Evolutionary conservation across 306 rosid species (phyloP), one percentile per base, ranked within the genome.

Genomic region (Gleditsia sinensis): DNA sequence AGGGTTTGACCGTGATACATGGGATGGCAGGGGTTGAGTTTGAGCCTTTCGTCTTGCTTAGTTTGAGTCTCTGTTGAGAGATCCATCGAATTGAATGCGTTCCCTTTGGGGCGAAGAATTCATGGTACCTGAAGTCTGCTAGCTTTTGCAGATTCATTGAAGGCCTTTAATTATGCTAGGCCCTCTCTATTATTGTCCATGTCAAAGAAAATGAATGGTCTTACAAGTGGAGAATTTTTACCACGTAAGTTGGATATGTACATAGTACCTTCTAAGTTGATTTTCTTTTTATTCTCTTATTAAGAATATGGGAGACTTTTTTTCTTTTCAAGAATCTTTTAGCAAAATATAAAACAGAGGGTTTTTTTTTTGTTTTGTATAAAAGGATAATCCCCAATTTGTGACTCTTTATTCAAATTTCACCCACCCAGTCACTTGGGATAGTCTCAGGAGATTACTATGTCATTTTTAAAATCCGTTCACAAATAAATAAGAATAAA

Each of bases 101-200:
- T 83, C 32, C 77, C 82, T 80, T 87, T 78, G 59, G 58, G 78
- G 69, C 74, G 72, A 85, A 84, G 89, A 81, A 89, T 87, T 87
- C 90, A 84, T 76, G 80, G 88, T 81, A 87, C 87, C 84, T 60
- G 82, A 81, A 76, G 62, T 72, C 87, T 85, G 77, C 77, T 74
- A 65, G 40, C 85, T 86, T 85, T 89, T 84, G 80, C 92, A 89
- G 88, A 78, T 90, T 90, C 96, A 86, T 86, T 90, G 75, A 90
- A 83, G 77, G 61, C 63, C 84, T 84, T 85, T 85, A 83, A 80
- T 86, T 59, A 59, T 59, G 67, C 88, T 76, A 83, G 92, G 89
- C 81, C 92, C 93, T 75, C 86, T 77, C 89, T 81, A 77, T 83
- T 79, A 75, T 81, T 83, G 83, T 69, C 80, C 51, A 61, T 60